These are phyloP conservation scores for Chenopodium formosanum DNA, from an alignment of 148 eudicot species.

Conservation along the genomic window DNA sequence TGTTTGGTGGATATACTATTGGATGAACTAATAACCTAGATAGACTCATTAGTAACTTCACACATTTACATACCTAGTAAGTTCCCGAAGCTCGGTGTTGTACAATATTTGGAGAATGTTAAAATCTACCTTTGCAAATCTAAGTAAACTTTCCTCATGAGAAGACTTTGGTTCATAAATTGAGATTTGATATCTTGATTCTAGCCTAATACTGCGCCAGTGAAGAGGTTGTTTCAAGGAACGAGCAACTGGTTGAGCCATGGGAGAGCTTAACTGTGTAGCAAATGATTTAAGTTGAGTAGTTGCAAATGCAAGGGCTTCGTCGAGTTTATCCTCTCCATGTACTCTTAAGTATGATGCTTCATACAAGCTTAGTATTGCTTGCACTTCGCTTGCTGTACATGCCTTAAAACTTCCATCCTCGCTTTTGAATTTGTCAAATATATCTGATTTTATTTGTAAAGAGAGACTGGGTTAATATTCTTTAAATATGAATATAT, in stretches of 20 bases:
- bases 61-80: constrained; percentile 20
- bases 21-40: too few species aligned
- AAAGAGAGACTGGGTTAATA: not conserved
- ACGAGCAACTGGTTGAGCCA: constrained; percentile 14
- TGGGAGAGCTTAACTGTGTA: not conserved
- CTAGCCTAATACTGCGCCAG: constrained; percentile 33
- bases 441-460: constrained; percentile 19
- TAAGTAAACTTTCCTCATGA: constrained; percentile 22
- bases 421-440: constrained; percentile 15
- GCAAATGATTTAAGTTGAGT: constrained; percentile 2
- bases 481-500: too few species aligned
- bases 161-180: constrained; percentile 31
- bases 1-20: too few species aligned
- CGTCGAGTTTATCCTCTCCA: constrained; percentile 25
- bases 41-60: too few species aligned
- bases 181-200: constrained; percentile 35
- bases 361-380: constrained; percentile 26
- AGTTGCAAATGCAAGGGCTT: constrained; percentile 18
- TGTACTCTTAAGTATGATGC: constrained; percentile 24
- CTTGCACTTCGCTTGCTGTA: constrained; percentile 21
- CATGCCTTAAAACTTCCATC: constrained; percentile 19
- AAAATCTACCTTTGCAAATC: constrained; percentile 44
- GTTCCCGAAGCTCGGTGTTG: constrained; percentile 30
- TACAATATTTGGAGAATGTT: constrained; percentile 35
- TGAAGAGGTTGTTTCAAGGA: constrained; percentile 37